Evolutionary conservation across 2,329 filamentous ascomycete species (phyloP).

Genomic region (Apiospora arundinis): DNA sequence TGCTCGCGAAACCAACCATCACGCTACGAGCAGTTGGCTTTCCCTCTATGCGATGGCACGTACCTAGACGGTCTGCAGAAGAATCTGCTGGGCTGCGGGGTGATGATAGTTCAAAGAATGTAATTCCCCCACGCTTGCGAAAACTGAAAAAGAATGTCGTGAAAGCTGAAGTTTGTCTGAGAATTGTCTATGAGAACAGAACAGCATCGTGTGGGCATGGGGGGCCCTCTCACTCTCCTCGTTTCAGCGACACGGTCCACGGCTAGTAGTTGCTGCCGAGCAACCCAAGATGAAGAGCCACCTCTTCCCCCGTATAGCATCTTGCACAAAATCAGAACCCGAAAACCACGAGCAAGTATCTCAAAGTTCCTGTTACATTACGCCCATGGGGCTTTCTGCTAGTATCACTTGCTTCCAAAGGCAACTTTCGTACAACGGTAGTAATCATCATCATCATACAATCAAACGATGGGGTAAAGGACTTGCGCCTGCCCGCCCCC

Average conservation of each 20-base stretch:
- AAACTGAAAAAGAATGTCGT: neutral
- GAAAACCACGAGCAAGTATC: neutral
- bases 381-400: conserved; percentile 9
- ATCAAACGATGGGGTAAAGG: conserved; percentile 11
- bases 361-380: neutral
- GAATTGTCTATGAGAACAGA: neutral
- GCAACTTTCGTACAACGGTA: conserved; percentile 7
- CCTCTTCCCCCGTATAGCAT: neutral
- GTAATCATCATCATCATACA: conserved; percentile 16
- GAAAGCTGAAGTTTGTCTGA: neutral
- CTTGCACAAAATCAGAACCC: neutral
- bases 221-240: neutral
- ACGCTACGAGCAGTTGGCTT: neutral
- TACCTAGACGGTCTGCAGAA: neutral
- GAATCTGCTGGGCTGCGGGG: too few species aligned
- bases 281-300: conserved; percentile 17
- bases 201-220: neutral
- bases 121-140: neutral
- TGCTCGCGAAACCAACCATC: neutral
- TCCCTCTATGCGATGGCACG: neutral
- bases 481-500: neutral
- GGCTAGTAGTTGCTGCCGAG: conserved; percentile 13
- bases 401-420: conserved; percentile 16
- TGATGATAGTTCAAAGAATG: neutral
- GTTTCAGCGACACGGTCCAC: conserved; percentile 12